Conservation (phyloP, 169 alveolate genomes). For the Amoebophrya sp. region DNA sequence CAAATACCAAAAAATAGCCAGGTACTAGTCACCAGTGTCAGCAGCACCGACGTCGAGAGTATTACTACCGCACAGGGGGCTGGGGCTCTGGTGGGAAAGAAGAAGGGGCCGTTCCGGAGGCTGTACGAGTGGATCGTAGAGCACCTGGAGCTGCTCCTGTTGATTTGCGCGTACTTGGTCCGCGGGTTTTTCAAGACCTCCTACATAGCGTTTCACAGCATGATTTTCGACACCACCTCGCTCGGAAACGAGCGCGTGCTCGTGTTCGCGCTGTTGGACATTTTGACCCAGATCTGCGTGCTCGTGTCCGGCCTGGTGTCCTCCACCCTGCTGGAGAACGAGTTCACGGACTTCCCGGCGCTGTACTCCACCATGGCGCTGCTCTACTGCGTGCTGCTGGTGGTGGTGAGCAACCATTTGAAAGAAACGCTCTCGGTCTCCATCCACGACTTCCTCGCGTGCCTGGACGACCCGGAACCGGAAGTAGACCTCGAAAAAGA, state of each 20-base stretch:
- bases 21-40: too few relatives aligned
- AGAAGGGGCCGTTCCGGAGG: neutral
- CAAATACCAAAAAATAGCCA: too few relatives aligned
- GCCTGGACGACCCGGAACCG: neutral
- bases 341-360: neutral
- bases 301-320: neutral
- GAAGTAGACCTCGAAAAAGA: neutral
- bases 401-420: neutral
- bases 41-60: too few relatives aligned
- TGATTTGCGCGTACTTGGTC: neutral
- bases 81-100: too few relatives aligned
- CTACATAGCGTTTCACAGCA: neutral
- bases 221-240: neutral
- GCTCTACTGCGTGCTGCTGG: neutral
- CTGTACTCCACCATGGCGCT: neutral
- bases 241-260: neutral
- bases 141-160: neutral
- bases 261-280: neutral
- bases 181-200: neutral
- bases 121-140: neutral
- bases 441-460: neutral
- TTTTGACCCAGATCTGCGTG: neutral
- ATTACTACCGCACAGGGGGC: too few relatives aligned
- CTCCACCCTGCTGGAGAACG: neutral
- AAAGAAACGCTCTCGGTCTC: neutral